Base-by-base conservation (phyloP, 164 flowering plant species). In the Berberis vulgaris region DNA sequence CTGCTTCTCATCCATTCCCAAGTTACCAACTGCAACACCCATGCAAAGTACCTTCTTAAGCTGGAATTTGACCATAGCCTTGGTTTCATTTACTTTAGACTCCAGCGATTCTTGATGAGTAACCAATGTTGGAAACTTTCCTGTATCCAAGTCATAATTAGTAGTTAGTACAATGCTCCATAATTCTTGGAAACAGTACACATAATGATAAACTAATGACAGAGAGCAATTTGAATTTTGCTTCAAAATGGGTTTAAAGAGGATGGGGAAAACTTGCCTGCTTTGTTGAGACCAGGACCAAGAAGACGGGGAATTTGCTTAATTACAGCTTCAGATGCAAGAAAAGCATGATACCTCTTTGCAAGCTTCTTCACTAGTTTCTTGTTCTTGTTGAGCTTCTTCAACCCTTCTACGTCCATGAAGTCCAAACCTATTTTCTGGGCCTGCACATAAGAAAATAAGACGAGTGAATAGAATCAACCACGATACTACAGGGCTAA, bases 271-370 rank as follows among this genome's bases (percentile, higher is more conserved):
- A 11, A 67, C 79, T 67, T 74, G 76, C 87, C 87, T 70, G 87
- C 88, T 67, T 84, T 84, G 83, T 84, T 84, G 54, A 84, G 84
- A 71, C 88, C 88, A 67, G 88, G 88, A 7, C 88, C 88, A 43
- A 84, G 72, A 58, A 84, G 83, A 70, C 88, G 76, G 8, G 85
- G 88, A 26, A 84, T 84, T 74, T 84, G 88, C 81, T 84, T 84
- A 55, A 82, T 84, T 38, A 84, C 77, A 69, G 88, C 80, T 56
- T 84, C 85, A 3, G 88, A 84, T 45, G 88, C 85, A 12, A 84
- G 77, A 61, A 84, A 84, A 67, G 85, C 88, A 72, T 84, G 85
- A 66, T 77, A 79, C 59, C 79, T 80, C 75, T 84, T 84, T 4
- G 88, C 85, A 1, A 84, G 84, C 60, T 78, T 82, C 79, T 84